These are phyloP conservation scores for Fusarium sp. DNA, from an alignment of 2,329 filamentous ascomycete genomes.

Conservation along the genomic window DNA sequence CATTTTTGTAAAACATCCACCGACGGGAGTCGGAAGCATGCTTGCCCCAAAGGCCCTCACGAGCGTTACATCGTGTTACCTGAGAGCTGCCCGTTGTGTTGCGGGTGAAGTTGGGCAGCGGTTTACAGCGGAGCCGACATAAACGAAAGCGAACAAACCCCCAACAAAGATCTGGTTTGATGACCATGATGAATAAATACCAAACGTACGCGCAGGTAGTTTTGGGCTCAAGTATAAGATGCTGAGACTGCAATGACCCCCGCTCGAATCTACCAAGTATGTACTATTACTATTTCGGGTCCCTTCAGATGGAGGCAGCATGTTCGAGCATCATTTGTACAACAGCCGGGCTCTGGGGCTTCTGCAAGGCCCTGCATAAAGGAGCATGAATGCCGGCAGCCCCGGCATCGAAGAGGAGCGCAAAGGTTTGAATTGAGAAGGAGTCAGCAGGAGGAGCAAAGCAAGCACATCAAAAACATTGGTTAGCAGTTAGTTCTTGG, in stretches of 20 bases:
- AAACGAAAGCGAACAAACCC: conserved; percentile 5
- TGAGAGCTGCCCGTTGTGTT: conserved; percentile 64
- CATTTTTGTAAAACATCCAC: conserved; percentile 77
- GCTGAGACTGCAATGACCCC: no score
- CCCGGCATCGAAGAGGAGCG: background rate
- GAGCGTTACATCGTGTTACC: conserved; percentile 77
- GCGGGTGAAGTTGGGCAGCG: conserved; percentile 44
- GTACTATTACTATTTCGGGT: background rate
- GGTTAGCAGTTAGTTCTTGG: background rate
- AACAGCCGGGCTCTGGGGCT: background rate
- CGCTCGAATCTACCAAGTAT: no score
- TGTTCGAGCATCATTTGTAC: conserved; percentile 1
- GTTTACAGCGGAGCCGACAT: conserved; percentile 3
- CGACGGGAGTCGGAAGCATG: conserved; percentile 68
- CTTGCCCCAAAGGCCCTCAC: conserved; percentile 72
- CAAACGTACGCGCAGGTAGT: background rate
- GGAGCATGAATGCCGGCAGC: background rate
- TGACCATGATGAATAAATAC: background rate
- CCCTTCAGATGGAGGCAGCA: background rate
- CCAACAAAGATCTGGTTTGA: background rate
- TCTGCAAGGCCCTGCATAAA: background rate
- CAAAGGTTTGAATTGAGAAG: background rate
- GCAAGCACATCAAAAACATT: conserved; percentile 2
- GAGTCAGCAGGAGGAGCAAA: background rate
- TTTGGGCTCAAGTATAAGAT: background rate